These are phyloP conservation scores for Anaeramoeba flamelloides DNA, from an alignment of 78 protist genomes.

Conservation along the genomic window DNA sequence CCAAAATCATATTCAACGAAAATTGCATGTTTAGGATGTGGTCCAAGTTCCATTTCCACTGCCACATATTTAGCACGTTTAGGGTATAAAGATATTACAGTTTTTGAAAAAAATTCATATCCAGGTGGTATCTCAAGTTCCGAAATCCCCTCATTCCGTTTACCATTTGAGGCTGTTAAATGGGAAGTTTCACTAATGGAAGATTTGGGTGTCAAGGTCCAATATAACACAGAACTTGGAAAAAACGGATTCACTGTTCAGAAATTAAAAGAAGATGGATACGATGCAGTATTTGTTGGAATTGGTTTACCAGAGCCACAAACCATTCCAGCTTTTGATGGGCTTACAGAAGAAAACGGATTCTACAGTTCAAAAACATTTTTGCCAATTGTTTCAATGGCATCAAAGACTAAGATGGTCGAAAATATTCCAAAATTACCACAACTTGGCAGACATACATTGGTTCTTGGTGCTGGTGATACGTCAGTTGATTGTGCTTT, in stretches of 20 bases:
- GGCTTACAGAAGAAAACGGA: slow-evolving; percentile 32
- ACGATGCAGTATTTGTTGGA: slow-evolving; percentile 69
- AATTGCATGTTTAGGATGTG: slow-evolving; percentile 76
- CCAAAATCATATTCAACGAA: slow-evolving; percentile 44
- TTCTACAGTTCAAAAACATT: slow-evolving; percentile 39
- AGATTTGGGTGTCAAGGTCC: slow-evolving; percentile 73
- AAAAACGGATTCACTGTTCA: slow-evolving; percentile 46
- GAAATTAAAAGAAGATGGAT: slow-evolving; percentile 40
- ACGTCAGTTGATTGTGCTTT: slow-evolving; percentile 89
- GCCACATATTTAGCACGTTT: slow-evolving; percentile 77
- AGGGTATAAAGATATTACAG: slow-evolving; percentile 64
- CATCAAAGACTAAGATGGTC: background rate
- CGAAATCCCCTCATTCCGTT: slow-evolving; percentile 81
- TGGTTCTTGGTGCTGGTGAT: slow-evolving; percentile 93
- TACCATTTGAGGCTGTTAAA: slow-evolving; percentile 59
- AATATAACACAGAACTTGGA: slow-evolving; percentile 19
- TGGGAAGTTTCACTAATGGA: slow-evolving; percentile 64
- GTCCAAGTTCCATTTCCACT: slow-evolving; percentile 80
- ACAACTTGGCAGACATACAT: slow-evolving; percentile 20
- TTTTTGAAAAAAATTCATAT: slow-evolving; percentile 60
- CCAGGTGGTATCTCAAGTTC: slow-evolving; percentile 66
- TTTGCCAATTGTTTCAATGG: background rate
- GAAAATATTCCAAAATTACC: background rate
- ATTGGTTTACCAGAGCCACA: slow-evolving; percentile 62
- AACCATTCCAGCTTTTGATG: slow-evolving; percentile 24